Evolutionary conservation across 2,329 filamentous ascomycete genomes (phyloP).

Genomic region (Dactylonectria macrodidyma): DNA sequence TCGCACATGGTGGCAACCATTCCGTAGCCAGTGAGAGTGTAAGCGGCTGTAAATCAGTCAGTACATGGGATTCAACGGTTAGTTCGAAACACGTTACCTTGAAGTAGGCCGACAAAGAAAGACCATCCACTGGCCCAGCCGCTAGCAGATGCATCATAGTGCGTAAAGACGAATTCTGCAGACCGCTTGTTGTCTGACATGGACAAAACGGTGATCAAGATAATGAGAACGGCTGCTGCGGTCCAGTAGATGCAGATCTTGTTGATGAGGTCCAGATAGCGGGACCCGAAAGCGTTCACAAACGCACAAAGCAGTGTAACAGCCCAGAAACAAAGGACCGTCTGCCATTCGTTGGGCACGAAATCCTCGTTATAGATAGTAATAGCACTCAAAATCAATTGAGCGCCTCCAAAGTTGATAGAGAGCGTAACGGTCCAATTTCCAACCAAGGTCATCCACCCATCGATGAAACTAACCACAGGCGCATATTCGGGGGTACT

Average conservation of each 20-base stretch:
- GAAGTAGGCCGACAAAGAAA: slow-evolving; percentile 68
- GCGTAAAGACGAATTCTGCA: slow-evolving; percentile 75
- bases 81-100: slow-evolving; percentile 51
- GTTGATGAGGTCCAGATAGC: slow-evolving; percentile 75
- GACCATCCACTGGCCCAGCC: slow-evolving; percentile 78
- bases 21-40: slow-evolving; percentile 62
- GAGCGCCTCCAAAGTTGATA: slow-evolving; percentile 77
- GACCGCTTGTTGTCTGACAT: slow-evolving; percentile 75
- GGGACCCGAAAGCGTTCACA: slow-evolving; percentile 74
- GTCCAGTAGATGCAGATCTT: slow-evolving; percentile 82
- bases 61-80: slow-evolving; percentile 53
- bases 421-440: slow-evolving; percentile 80
- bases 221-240: slow-evolving; percentile 76
- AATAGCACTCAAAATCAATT: slow-evolving; percentile 77
- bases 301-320: slow-evolving; percentile 74
- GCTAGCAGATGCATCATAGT: slow-evolving; percentile 78
- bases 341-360: slow-evolving; percentile 74
- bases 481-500: slow-evolving; percentile 73
- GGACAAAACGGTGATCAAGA: slow-evolving; percentile 77
- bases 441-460: slow-evolving; percentile 80
- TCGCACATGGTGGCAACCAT: slow-evolving; percentile 68
- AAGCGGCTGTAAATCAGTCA: slow-evolving; percentile 49
- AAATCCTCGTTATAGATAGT: slow-evolving; percentile 74
- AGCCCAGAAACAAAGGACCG: slow-evolving; percentile 80
- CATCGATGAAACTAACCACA: slow-evolving; percentile 78